Base-by-base conservation (phyloP, 1,139 yeast genomes). In the Eremothecium coryli region DNA sequence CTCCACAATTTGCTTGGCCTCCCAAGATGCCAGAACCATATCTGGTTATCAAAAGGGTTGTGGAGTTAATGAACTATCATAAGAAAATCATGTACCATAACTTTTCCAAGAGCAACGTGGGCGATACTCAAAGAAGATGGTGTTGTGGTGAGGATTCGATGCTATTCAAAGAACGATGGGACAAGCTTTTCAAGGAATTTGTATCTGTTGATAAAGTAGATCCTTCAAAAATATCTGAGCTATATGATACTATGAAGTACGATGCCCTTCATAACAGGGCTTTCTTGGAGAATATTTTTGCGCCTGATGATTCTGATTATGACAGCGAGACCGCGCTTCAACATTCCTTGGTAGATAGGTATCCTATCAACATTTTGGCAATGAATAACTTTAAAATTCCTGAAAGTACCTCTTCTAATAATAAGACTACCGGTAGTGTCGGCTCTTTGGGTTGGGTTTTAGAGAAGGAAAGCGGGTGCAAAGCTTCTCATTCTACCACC, bases 1-100 rank as follows among this genome's bases (percentile, higher is more conserved):
- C 98, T n/a, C 86, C 94, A 1, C 96, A 90, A 54, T 93, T 93
- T 59, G 84, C 98, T 0, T 93, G 99, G 99, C 98, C 99, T 2
- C 85, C 93, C 11, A 85, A 86, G 52, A 86, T 90, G 82, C 98
- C 98, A 0, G 93, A 90, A 55, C 99, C 99, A 1, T 88, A 85
- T 58, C 74, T 79, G 33, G 98, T 93, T 8, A 81, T 93, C 48
- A 82, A 84, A 51, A 68, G 96, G 42, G 98, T 93, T 21, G 95
- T 93, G 32, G 95, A 86, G 52, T 68, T 93, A 50, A 90, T 93
- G 98, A 85, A 80, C 57, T 88, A 82, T 58, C 97, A 90, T 54
- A 78, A 77, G 36, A 73, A 71, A 48, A 76, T 93, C 31, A 77
- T 93, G 90, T 80, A 79, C 36, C 73, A 79, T 59, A 90, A 90